Conservation (phyloP, 108 stramenopile genomes). For the Fragilaria crotonensis region DNA sequence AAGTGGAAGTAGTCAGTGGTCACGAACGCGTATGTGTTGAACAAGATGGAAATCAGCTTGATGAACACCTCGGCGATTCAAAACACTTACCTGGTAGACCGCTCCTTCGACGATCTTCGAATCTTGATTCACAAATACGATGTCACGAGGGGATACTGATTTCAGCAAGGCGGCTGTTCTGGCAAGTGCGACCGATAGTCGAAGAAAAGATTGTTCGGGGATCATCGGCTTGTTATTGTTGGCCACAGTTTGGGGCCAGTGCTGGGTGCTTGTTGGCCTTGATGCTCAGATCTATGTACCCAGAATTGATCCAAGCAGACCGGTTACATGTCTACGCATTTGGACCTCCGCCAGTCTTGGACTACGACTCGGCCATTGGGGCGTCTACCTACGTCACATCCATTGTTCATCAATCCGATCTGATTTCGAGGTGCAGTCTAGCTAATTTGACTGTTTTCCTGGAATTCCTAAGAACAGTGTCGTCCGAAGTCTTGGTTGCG, state of each 20-base stretch:
- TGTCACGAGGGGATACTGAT: conserved; percentile 39
- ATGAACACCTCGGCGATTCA: no score
- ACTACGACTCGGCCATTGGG: conserved; percentile 49
- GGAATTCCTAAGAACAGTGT: conserved; percentile 40
- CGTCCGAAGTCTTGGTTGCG: conserved; percentile 29
- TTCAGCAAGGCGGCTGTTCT: conserved; percentile 25
- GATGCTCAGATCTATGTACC: conserved; percentile 45
- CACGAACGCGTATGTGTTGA: conserved; percentile 24
- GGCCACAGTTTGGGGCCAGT: conserved; percentile 60
- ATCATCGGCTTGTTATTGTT: conserved; percentile 37
- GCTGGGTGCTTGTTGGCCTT: conserved; percentile 42
- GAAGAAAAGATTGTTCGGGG: conserved; percentile 12
- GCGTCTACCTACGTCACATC: conserved; percentile 45
- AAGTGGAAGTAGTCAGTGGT: conserved; percentile 22
- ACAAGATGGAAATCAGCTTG: conserved; percentile 16
- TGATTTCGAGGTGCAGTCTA: conserved; percentile 55
- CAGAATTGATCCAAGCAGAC: conserved; percentile 17
- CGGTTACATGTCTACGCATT: conserved; percentile 59
- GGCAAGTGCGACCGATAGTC: no score
- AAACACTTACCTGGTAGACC: no score
- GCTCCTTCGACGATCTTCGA: no score
- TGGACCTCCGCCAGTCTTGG: conserved; percentile 64
- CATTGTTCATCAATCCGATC: conserved; percentile 61
- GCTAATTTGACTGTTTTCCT: conserved; percentile 53
- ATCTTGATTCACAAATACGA: no score